Conservation (phyloP, 192 early-diverging fungal genomes). For the Entomortierella parvispora region DNA sequence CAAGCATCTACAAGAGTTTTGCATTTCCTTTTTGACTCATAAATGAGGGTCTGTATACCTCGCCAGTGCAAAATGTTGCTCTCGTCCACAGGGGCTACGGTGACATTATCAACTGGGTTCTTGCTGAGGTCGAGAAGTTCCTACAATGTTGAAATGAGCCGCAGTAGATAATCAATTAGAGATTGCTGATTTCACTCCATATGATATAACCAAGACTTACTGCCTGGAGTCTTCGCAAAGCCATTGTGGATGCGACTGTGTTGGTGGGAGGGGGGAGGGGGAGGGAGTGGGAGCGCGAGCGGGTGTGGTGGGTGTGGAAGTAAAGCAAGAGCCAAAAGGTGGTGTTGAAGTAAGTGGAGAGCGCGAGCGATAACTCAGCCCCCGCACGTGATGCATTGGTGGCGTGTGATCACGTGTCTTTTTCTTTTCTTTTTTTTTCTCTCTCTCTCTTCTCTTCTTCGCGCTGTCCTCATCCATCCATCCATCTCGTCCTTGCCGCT, state of each 20-base stretch:
- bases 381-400: no score
- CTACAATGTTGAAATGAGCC: conserved; percentile 24
- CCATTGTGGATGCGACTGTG: conserved; percentile 23
- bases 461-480: no score
- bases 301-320: not conserved
- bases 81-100: conserved; percentile 63
- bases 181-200: not conserved
- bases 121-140: conserved; percentile 74
- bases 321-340: not conserved
- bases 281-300: not conserved
- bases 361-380: no score
- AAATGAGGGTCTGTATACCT: no score
- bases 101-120: conserved; percentile 67
- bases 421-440: no score
- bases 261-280: not conserved
- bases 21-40: no score
- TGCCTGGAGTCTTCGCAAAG: conserved; percentile 44
- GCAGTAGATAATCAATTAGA: not conserved
- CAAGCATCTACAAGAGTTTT: no score
- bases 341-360: no score
- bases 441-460: no score
- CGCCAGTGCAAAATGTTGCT: conserved; percentile 75
- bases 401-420: no score
- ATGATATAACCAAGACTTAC: conserved; percentile 17
- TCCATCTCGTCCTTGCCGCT: no score